Evolutionary conservation across 352 stramenopile genomes (phyloP).

Genomic region (Phytopythium vexans): DNA sequence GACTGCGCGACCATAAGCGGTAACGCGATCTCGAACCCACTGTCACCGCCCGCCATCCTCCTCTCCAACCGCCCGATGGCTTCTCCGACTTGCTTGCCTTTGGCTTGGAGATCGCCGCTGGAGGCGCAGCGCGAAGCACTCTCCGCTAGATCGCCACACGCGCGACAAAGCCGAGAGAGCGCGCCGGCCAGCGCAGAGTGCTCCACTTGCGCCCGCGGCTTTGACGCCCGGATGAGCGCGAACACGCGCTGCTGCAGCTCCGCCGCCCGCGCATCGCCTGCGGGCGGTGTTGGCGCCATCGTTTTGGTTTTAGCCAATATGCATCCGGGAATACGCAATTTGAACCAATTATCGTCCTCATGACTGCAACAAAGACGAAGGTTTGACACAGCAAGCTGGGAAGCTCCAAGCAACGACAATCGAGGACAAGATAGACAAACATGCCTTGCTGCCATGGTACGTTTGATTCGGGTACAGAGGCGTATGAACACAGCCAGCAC

Average conservation of each 20-base stretch:
- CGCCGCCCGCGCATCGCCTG: too few species aligned
- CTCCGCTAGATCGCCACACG: background rate
- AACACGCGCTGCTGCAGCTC: slow-evolving; percentile 19
- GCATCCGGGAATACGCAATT: background rate
- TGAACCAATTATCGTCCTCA: slow-evolving; percentile 6
- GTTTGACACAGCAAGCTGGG: too few species aligned
- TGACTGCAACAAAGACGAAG: too few species aligned
- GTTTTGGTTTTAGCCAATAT: slow-evolving; percentile 8
- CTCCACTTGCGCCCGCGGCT: background rate
- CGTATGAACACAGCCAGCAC: too few species aligned
- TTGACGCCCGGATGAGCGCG: slow-evolving; percentile 13
- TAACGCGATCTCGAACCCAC: background rate
- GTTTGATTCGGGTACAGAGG: too few species aligned
- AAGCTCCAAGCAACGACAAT: too few species aligned
- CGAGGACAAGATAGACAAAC: too few species aligned
- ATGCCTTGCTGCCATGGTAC: too few species aligned
- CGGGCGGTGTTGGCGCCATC: background rate
- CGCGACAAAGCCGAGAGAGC: slow-evolving; percentile 3
- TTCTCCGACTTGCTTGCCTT: background rate
- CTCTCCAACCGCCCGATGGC: slow-evolving; percentile 3
- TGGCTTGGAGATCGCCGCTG: too few species aligned
- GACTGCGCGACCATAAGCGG: background rate
- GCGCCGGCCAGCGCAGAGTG: background rate
- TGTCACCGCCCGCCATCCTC: background rate
- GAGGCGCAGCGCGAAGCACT: too few species aligned